Percentiles rank a stretch among this genome's conserved stretches.
Conservation (phyloP, 2,329 filamentous ascomycete genomes). For the Sphaceloma murrayae region DNA sequence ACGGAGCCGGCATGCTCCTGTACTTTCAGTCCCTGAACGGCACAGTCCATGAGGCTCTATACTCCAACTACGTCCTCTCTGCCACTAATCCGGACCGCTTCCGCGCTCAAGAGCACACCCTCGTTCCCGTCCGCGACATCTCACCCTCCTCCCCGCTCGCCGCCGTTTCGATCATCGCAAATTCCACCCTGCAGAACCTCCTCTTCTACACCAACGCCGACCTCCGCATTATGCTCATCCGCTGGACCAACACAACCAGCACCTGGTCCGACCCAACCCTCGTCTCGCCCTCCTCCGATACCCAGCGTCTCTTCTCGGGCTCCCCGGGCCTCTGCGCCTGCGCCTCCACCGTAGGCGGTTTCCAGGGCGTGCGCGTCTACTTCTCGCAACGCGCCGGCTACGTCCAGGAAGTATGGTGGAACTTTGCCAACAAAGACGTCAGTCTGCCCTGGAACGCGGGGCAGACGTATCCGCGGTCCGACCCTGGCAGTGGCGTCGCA, state of each 20-base stretch:
- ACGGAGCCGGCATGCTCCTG: slow-evolving; percentile 4
- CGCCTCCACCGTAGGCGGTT: slow-evolving; percentile 5
- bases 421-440: slow-evolving; percentile 9
- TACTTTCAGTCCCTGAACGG: slow-evolving; percentile 8
- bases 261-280: slow-evolving; percentile 4
- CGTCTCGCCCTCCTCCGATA: neutral
- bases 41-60: neutral
- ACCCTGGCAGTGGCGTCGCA: neutral
- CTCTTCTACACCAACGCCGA: slow-evolving; percentile 12
- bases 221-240: slow-evolving; percentile 6
- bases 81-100: too few species aligned
- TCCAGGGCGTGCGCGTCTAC: slow-evolving; percentile 5
- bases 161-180: slow-evolving; percentile 1
- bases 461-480: neutral
- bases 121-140: slow-evolving; percentile 10
- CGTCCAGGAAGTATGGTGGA: slow-evolving; percentile 4
- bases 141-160: neutral
- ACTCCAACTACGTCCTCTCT: slow-evolving; percentile 1
- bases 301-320: neutral
- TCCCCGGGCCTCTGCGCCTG: slow-evolving; percentile 4
- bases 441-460: neutral
- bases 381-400: neutral
- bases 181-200: slow-evolving; percentile 6
- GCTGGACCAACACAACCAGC: neutral
- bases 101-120: too few species aligned